phyloP scores from a whole-genome alignment of 75 land plant species.

The Selaginella tamariscina region DNA sequence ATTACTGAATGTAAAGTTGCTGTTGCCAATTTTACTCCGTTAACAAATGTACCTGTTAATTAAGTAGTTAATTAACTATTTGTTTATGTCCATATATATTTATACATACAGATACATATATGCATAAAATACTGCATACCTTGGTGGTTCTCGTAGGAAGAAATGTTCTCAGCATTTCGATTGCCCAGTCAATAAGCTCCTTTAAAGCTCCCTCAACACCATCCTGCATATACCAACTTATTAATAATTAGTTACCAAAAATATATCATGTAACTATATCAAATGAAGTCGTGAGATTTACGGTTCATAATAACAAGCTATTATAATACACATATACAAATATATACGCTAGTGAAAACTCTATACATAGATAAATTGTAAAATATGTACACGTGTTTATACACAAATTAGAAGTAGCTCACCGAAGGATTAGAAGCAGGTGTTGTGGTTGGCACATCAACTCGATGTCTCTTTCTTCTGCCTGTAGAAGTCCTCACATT shows the following conservation, averaged over 20 bases:
- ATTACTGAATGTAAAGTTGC: neutral
- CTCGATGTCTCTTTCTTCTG: neutral
- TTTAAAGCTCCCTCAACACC: neutral
- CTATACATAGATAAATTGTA: neutral
- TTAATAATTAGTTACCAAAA: neutral
- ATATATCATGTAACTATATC: too few relatives aligned
- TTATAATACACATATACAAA: neutral
- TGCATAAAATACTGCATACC: slow-evolving; percentile 5
- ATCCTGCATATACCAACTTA: neutral
- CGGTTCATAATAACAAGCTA: neutral
- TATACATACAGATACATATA: neutral
- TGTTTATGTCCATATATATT: neutral
- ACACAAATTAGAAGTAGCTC: neutral
- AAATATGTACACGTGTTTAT: neutral
- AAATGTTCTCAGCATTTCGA: neutral
- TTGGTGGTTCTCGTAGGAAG: neutral
- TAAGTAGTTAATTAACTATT: too few relatives aligned
- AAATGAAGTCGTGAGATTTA: too few relatives aligned
- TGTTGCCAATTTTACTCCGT: neutral
- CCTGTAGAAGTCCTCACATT: neutral
- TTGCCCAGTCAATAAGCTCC: slow-evolving; percentile 18
- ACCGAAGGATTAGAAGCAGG: neutral
- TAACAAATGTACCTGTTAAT: too few relatives aligned
- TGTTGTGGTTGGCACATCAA: neutral
- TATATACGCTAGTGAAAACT: neutral